phyloP scores from a whole-genome alignment of 305 asterid species.

The Plantago rigida region DNA sequence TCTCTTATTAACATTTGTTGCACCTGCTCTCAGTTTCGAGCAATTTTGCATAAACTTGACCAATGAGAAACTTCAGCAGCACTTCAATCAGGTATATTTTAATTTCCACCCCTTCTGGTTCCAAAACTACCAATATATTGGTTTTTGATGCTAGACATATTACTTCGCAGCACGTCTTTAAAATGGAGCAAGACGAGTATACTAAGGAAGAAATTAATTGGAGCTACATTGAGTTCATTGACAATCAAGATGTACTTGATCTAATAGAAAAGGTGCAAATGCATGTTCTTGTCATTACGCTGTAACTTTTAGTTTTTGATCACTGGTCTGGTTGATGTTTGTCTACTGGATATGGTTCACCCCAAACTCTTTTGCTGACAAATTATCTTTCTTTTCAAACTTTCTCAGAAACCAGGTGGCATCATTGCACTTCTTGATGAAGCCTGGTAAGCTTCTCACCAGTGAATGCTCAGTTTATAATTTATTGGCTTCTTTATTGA shows the following conservation, averaged over 20 bases:
- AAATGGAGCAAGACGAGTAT: slow-evolving; percentile 78
- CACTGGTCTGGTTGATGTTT: neutral
- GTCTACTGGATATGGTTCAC: neutral
- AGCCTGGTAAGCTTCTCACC: slow-evolving; percentile 38
- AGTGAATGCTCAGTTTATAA: slow-evolving; percentile 4
- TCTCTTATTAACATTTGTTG: slow-evolving; percentile 14
- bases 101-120: slow-evolving; percentile 11
- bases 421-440: slow-evolving; percentile 47
- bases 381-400: slow-evolving; percentile 8
- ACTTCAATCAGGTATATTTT: slow-evolving; percentile 77
- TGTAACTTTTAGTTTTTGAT: neutral
- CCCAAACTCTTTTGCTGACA: slow-evolving; percentile 8
- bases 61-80: slow-evolving; percentile 62
- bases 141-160: slow-evolving; percentile 23
- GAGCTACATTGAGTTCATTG: slow-evolving; percentile 99
- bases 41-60: slow-evolving; percentile 59
- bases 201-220: slow-evolving; percentile 93
- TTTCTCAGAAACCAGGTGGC: slow-evolving; percentile 54
- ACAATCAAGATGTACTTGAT: slow-evolving; percentile 57
- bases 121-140: slow-evolving; percentile 14
- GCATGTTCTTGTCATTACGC: neutral
- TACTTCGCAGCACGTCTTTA: slow-evolving; percentile 80
- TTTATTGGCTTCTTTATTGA: slow-evolving; percentile 15
- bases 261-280: slow-evolving; percentile 55
- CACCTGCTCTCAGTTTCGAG: slow-evolving; percentile 41